phyloP scores from a whole-genome alignment of 331 rosid genomes.

The Erythrophleum ivorense region DNA sequence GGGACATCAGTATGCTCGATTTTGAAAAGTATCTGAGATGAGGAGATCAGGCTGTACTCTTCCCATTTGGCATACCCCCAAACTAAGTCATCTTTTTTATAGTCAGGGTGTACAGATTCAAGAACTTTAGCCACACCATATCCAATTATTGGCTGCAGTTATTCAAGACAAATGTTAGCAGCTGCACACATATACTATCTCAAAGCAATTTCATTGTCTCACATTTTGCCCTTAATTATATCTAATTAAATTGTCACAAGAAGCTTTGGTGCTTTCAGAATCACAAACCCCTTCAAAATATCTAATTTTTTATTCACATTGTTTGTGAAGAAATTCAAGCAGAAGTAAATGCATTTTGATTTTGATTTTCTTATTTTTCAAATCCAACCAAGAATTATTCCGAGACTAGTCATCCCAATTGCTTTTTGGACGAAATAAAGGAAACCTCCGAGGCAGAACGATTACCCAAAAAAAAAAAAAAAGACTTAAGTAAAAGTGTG shows the following conservation, averaged over 20 bases:
- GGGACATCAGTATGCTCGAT: background rate
- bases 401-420: too few relatives aligned
- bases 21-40: background rate
- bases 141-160: background rate
- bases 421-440: too few relatives aligned
- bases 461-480: too few relatives aligned
- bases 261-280: too few relatives aligned
- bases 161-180: background rate
- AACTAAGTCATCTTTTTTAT: background rate
- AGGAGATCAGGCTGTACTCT: background rate
- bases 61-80: background rate
- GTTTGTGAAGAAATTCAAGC: background rate
- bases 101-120: background rate
- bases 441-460: too few relatives aligned
- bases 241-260: background rate
- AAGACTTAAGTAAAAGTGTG: background rate
- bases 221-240: background rate
- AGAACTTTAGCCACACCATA: background rate
- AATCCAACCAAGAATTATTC: too few relatives aligned
- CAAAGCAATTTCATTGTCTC: background rate
- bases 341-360: background rate
- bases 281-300: background rate
- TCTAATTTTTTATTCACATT: background rate
- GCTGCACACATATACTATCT: background rate
- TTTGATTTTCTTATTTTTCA: background rate